Evolutionary conservation across 2,329 filamentous ascomycete species (phyloP), one percentile per base, ranked within the genome.

Genomic region (Sporothrix pallida): DNA sequence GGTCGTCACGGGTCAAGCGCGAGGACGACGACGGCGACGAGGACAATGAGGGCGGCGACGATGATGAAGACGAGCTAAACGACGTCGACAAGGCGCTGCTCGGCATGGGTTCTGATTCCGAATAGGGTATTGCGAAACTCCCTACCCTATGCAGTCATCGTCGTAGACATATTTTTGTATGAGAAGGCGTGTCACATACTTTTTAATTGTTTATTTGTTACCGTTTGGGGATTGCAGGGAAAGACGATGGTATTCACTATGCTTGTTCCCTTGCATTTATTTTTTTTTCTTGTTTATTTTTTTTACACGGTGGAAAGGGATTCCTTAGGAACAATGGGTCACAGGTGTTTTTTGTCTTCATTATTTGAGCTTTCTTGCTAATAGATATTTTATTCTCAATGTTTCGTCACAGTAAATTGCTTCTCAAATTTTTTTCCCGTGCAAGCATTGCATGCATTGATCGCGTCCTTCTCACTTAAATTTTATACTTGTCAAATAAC

Each of bases 11-110:
- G 67, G 65, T 63, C n/a, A 70, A 74, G 37, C 42, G 58, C 6
- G 67, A 67, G 42, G 71, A 75, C 2, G 76, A 76, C 48, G 77
- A 78, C 2, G 79, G 83, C 71, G 42, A 44, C 17, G 12, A 15
- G 20, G 26, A 13, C 12, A n/a, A 48, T 1, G 67, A 37, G 13
- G 67, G 72, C 5, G 76, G 75, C 37, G 77, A 78, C 3, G 85
- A 85, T 72, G 86, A 88, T 62, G 84, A 87, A 50, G 85, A 87
- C 74, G 83, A 84, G 48, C 80, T 82, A 50, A 81, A 85, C 75
- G 83, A 83, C 20, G 77, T 80, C 52, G 81, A 82, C 58, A 81
- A 81, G 78, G 80, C 80, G 17, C 74, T 82, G 70, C 75, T 82
- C 7, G 80, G 80, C 12, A 77, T 81, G 76, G 80, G 80, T 52